phyloP scores from a whole-genome alignment of 2,329 filamentous ascomycete genomes.

The Plectosphaerella cucumerina region DNA sequence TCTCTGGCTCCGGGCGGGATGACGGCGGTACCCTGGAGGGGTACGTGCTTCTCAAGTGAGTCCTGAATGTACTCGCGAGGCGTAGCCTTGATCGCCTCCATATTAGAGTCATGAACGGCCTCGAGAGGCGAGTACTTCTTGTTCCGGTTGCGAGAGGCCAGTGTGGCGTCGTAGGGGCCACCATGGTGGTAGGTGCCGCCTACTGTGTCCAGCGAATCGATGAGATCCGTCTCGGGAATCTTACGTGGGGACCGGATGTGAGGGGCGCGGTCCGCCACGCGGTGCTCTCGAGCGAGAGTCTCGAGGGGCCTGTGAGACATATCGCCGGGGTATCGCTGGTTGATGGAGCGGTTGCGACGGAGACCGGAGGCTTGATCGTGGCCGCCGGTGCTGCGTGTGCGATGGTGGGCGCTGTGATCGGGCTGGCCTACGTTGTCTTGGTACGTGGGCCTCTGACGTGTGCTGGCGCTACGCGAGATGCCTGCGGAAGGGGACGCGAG shows the following conservation, averaged over 20 bases:
- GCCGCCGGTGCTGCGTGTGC: constrained; percentile 19
- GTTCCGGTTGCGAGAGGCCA: constrained; percentile 67
- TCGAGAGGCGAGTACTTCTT: constrained; percentile 65
- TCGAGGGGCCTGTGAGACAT: constrained; percentile 64
- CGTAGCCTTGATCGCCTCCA: constrained; percentile 75
- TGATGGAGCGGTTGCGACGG: constrained; percentile 38
- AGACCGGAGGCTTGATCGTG: constrained; percentile 6
- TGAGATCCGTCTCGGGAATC: constrained; percentile 67
- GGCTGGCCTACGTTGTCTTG: background rate
- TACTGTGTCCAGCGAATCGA: constrained; percentile 74
- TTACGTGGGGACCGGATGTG: constrained; percentile 64
- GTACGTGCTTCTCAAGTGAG: constrained; percentile 67
- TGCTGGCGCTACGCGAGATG: constrained; percentile 14
- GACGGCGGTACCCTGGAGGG: constrained; percentile 73
- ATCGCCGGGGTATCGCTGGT: constrained; percentile 59
- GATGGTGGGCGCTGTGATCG: constrained; percentile 3
- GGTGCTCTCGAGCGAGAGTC: constrained; percentile 57
- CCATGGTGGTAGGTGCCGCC: constrained; percentile 77
- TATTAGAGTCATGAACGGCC: constrained; percentile 68
- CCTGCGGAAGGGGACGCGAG: constrained; percentile 7
- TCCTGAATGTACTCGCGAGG: constrained; percentile 74
- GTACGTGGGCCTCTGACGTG: constrained; percentile 1
- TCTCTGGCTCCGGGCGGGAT: constrained; percentile 73
- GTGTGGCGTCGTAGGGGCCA: constrained; percentile 83
- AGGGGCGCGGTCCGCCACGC: constrained; percentile 60